A percentile compares a stretch with the other conserved stretches of the same genome.
These are phyloP conservation scores for Lachnellula occidentalis DNA, from an alignment of 2,329 filamentous ascomycete genomes.

Conservation along the genomic window DNA sequence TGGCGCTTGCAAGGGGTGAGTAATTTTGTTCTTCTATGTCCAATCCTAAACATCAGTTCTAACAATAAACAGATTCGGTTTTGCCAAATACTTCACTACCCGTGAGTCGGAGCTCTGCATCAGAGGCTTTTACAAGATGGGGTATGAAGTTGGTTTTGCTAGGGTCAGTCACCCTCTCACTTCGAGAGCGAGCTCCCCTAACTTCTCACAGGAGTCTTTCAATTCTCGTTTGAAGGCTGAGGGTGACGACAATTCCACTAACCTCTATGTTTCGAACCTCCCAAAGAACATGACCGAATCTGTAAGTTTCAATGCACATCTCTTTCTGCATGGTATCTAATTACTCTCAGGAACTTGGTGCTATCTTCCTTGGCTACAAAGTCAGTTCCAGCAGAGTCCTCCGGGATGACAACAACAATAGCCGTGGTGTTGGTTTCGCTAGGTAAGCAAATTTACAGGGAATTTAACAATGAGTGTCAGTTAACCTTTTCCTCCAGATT, in stretches of 20 bases:
- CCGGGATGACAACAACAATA: slow-evolving; percentile 84
- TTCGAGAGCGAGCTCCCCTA: slow-evolving; percentile 15
- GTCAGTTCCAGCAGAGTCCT: slow-evolving; percentile 95
- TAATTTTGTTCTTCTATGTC: slow-evolving; percentile 9
- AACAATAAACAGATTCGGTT: slow-evolving; percentile 68
- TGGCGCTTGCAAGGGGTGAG: slow-evolving; percentile 91
- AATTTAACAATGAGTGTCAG: slow-evolving; percentile 2
- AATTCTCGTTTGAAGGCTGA: slow-evolving; percentile 97
- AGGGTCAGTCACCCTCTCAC: slow-evolving; percentile 51
- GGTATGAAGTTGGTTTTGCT: slow-evolving; percentile 97
- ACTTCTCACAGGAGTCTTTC: slow-evolving; percentile 74
- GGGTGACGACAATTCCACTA: slow-evolving; percentile 83
- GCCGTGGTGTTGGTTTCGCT: slow-evolving; percentile 94
- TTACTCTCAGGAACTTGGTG: slow-evolving; percentile 60
- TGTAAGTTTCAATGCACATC: slow-evolving; percentile 45
- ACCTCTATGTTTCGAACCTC: slow-evolving; percentile 96
- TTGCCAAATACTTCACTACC: slow-evolving; percentile 88
- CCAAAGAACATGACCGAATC: slow-evolving; percentile 89
- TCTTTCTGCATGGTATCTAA: slow-evolving; percentile 20
- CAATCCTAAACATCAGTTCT: neutral
- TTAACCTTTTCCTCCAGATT: slow-evolving; percentile 54
- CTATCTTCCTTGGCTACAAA: slow-evolving; percentile 72
- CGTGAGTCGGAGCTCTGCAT: slow-evolving; percentile 93
- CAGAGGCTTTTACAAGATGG: slow-evolving; percentile 86
- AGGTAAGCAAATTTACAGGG: slow-evolving; percentile 53